Percentiles rank a stretch among this genome's conserved stretches.
Evolutionary conservation across 2,329 filamentous ascomycete species (phyloP).

Genomic region (Pseudogymnoascus sp.): DNA sequence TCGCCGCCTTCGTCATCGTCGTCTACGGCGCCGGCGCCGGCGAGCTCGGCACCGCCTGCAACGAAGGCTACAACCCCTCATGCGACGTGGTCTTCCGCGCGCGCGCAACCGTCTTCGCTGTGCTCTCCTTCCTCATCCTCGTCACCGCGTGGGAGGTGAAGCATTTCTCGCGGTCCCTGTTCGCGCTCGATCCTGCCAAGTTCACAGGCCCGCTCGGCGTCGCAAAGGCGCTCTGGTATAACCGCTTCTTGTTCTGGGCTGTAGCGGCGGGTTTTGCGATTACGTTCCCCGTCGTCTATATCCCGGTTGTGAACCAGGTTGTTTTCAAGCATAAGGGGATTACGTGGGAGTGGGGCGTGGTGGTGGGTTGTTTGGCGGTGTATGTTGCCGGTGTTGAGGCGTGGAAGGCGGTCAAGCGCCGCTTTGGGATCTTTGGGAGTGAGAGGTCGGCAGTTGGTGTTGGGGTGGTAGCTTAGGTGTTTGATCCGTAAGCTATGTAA

Average conservation of each 20-base stretch:
- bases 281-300: conserved; percentile 57
- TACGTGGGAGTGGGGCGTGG: conserved; percentile 65
- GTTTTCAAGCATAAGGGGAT: conserved; percentile 65
- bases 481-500: not conserved
- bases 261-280: conserved; percentile 51
- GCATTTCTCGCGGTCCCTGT: conserved; percentile 60
- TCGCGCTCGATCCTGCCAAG: conserved; percentile 52
- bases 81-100: conserved; percentile 56
- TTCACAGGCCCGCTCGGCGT: conserved; percentile 41
- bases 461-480: not conserved
- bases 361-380: conserved; percentile 47
- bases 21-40: conserved; percentile 47
- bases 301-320: conserved; percentile 54
- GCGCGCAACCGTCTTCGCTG: conserved; percentile 60
- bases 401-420: conserved; percentile 63
- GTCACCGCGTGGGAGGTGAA: conserved; percentile 68
- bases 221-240: conserved; percentile 56
- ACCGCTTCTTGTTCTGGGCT: conserved; percentile 59
- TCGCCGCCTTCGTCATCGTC: conserved; percentile 52
- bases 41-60: conserved; percentile 48
- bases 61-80: conserved; percentile 39
- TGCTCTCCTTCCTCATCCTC: conserved; percentile 58
- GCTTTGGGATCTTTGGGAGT: not conserved
- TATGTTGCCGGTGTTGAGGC: conserved; percentile 57
- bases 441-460: not conserved